These are phyloP conservation scores for Leccinum huronense DNA, from an alignment of 1,284 basidiomycete genomes.

Conservation along the genomic window DNA sequence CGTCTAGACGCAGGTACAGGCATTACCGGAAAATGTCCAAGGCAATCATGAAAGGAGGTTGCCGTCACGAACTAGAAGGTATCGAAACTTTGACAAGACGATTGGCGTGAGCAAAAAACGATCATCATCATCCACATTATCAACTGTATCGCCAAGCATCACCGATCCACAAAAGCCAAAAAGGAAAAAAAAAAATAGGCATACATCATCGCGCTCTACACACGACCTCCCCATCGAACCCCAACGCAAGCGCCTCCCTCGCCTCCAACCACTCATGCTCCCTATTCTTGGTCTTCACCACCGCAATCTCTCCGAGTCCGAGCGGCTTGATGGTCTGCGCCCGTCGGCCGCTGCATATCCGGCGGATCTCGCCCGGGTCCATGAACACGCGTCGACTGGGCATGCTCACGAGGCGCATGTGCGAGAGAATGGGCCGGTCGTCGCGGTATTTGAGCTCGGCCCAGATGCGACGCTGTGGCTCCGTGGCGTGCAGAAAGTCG, in stretches of 20 bases:
- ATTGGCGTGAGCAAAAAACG: too few species aligned
- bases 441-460: conserved; percentile 87
- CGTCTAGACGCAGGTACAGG: too few species aligned
- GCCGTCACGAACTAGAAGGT: too few species aligned
- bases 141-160: too few species aligned
- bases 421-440: conserved; percentile 74
- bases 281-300: conserved; percentile 67
- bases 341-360: conserved; percentile 71
- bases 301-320: conserved; percentile 83
- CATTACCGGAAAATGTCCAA: too few species aligned
- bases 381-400: conserved; percentile 60
- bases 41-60: too few species aligned
- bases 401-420: conserved; percentile 37
- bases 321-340: conserved; percentile 73
- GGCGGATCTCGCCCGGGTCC: conserved; percentile 66
- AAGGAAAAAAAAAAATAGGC: neutral
- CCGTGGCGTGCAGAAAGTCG: conserved; percentile 54
- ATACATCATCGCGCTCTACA: conserved; percentile 59
- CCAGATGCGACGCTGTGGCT: conserved; percentile 67
- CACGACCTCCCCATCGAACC: conserved; percentile 68
- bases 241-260: conserved; percentile 57
- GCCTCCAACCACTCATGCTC: conserved; percentile 68
- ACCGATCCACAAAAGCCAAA: too few species aligned
- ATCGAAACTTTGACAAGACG: too few species aligned
- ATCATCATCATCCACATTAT: too few species aligned